Base-by-base conservation (phyloP, 1,139 yeast genomes). In the Kluyveromyces sp. region DNA sequence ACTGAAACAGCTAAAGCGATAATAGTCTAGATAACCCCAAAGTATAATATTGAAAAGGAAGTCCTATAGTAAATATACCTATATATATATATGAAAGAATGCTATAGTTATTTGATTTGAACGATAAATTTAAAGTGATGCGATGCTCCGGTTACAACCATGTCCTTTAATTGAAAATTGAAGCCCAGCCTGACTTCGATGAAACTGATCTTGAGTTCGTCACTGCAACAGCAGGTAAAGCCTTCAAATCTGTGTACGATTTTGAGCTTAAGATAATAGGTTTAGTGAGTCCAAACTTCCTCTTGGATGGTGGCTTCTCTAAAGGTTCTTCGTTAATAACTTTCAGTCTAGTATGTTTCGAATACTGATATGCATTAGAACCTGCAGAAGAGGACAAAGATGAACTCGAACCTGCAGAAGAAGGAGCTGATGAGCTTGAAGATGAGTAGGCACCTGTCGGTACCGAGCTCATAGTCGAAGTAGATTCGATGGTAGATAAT, bases 401-500 rank as follows among this genome's bases (percentile, higher is more conserved):
- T 4, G 29, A 15, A 39, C 42, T 29, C 25, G 57, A 53, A 25
- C 45, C 51, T 37, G 46, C 45, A 3, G 36, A 34, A 10, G n/a
- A 34, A 15, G 21, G 21, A 15, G 21, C 21, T 15, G 21, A 27
- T 7, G 21, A 25, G 27, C 28, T 27, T 6, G 28, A 35, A 25
- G 31, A 32, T 28, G 43, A 40, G 6, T 38, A 25, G 25, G 57
- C 53, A 25, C 45, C 50, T 38, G 47, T 45, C 2, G 27, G 8
- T 4, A 15, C 26, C 15, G 34, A 33, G 5, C 21, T 10, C 7
- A 21, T 10, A 33, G 34, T 10, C 4, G 34, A n/a, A 30, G 27
- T 37, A 5, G 61, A 55, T n/a, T 53, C 54, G n/a, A 52, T 41
- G 1, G 59, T 53, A 4, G 61, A 58, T 33, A 55, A 34, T 4